Evolutionary conservation across 2,329 filamentous ascomycete genomes (phyloP).

Genomic region (Hansfordia pulvinata): DNA sequence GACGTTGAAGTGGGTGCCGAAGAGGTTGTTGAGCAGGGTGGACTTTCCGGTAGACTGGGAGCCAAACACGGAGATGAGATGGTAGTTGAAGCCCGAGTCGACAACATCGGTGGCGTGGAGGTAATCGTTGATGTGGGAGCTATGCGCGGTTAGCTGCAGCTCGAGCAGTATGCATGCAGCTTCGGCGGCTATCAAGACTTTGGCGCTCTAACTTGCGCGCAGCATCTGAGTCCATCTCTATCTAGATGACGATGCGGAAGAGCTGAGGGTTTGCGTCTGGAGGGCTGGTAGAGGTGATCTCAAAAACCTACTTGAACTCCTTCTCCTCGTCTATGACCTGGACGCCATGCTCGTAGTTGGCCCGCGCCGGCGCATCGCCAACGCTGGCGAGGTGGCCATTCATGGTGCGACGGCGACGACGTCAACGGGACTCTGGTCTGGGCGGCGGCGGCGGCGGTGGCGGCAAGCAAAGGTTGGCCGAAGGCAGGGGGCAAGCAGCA

Average conservation of each 20-base stretch:
- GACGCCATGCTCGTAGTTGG: slow-evolving; percentile 80
- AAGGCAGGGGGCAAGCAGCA: too few relatives aligned
- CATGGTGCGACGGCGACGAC: slow-evolving; percentile 26
- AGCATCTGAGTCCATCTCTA: background rate
- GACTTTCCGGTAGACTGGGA: slow-evolving; percentile 98
- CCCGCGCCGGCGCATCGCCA: slow-evolving; percentile 48
- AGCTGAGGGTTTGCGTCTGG: too few relatives aligned
- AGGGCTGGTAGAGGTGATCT: too few relatives aligned
- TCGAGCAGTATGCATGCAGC: too few relatives aligned
- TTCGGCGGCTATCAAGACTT: slow-evolving; percentile 4
- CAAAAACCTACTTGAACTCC: slow-evolving; percentile 80
- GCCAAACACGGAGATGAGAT: slow-evolving; percentile 96
- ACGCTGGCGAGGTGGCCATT: slow-evolving; percentile 73
- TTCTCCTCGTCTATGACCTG: slow-evolving; percentile 96
- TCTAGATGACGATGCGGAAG: background rate
- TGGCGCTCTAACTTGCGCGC: slow-evolving; percentile 4
- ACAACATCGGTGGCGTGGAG: slow-evolving; percentile 68
- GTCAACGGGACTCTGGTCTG: slow-evolving; percentile 2
- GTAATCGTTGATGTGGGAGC: slow-evolving; percentile 68
- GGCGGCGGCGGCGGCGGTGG: background rate
- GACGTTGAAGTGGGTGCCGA: slow-evolving; percentile 90
- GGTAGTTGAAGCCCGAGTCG: slow-evolving; percentile 93
- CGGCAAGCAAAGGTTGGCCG: too few relatives aligned
- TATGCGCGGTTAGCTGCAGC: too few relatives aligned
- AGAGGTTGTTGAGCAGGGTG: slow-evolving; percentile 88